These are phyloP conservation scores for Sicyos edulis DNA, from an alignment of 306 rosid genomes.

Conservation along the genomic window DNA sequence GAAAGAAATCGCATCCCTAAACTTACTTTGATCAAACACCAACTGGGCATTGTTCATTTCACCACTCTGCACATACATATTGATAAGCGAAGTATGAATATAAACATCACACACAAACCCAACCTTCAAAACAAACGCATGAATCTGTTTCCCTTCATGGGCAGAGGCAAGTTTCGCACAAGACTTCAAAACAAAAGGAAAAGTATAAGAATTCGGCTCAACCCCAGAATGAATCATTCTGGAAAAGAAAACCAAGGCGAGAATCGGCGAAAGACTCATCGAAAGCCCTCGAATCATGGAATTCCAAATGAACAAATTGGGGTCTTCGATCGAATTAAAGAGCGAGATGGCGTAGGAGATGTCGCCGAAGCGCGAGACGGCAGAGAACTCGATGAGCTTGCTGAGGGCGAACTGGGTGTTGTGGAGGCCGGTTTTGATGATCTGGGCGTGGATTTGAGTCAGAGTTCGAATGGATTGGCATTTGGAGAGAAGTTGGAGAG, in stretches of 20 bases:
- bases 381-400: conserved; percentile 61
- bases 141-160: conserved; percentile 58
- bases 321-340: conserved; percentile 25
- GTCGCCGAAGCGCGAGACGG: conserved; percentile 40
- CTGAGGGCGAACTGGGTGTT: conserved; percentile 43
- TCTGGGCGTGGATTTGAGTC: conserved; percentile 53
- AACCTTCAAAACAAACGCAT: conserved; percentile 52
- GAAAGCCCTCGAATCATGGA: no score
- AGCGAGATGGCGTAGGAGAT: conserved; percentile 57
- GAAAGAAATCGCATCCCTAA: conserved; percentile 56
- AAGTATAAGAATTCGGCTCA: conserved; percentile 51
- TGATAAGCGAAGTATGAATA: conserved; percentile 55
- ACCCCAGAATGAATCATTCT: not conserved
- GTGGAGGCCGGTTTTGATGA: conserved; percentile 68
- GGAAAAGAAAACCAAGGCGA: no score
- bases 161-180: conserved; percentile 44
- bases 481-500: conserved; percentile 43
- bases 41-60: conserved; percentile 42
- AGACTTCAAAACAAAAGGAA: conserved; percentile 58
- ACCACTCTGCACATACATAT: conserved; percentile 50
- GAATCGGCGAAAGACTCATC: no score
- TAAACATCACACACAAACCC: conserved; percentile 44
- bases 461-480: conserved; percentile 42
- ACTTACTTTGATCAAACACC: conserved; percentile 56
- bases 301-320: no score